These are phyloP conservation scores for Hura crepitans DNA, from an alignment of 441 rosid species.

Conservation along the genomic window DNA sequence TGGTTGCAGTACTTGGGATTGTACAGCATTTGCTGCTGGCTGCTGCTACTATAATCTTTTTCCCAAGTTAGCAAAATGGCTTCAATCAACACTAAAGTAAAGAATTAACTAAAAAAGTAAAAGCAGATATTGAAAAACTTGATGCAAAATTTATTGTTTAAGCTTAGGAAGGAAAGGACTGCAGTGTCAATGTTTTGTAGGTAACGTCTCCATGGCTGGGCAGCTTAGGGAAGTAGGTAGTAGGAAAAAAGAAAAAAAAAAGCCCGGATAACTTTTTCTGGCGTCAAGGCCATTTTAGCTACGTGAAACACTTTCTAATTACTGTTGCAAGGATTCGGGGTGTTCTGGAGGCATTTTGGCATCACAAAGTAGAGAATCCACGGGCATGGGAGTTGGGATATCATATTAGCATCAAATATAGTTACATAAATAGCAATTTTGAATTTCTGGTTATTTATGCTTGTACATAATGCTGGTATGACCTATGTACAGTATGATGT, in stretches of 20 bases:
- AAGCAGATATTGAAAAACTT: neutral
- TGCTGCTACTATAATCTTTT: neutral
- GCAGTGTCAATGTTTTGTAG: neutral
- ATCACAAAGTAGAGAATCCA: too few relatives aligned
- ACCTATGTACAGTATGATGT: neutral
- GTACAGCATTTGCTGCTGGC: neutral
- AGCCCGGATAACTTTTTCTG: neutral
- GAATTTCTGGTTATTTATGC: neutral
- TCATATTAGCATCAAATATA: neutral
- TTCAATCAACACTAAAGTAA: neutral
- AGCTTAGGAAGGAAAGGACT: neutral
- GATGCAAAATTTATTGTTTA: neutral
- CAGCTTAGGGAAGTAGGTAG: neutral
- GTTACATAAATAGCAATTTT: neutral
- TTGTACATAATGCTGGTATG: neutral
- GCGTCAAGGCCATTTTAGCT: neutral
- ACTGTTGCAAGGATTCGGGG: neutral
- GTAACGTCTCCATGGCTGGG: neutral
- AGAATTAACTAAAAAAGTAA: neutral
- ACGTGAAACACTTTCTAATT: too few relatives aligned
- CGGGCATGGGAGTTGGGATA: neutral
- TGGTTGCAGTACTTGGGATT: neutral
- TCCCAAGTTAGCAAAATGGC: neutral
- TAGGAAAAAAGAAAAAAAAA: neutral
- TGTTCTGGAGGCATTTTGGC: neutral